Conservation (phyloP, 2,329 filamentous ascomycete species). For the Grosmannia huntii region DNA sequence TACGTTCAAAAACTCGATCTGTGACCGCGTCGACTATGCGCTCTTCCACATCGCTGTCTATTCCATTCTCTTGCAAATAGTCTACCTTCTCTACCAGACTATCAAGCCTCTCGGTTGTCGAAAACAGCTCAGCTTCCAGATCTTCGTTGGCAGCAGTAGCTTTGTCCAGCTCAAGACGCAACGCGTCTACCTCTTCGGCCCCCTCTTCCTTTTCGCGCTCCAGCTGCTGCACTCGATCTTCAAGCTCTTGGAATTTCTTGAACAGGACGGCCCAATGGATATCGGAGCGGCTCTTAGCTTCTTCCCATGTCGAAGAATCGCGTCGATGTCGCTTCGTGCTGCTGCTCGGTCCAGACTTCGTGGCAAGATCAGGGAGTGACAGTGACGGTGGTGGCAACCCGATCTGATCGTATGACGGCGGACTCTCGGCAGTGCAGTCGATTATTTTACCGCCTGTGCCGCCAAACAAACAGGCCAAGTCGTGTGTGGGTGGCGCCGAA, state of each 20-base stretch:
- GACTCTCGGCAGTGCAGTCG: neutral
- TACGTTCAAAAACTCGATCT: neutral
- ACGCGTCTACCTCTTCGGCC: neutral
- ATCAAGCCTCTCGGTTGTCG: neutral
- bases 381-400: neutral
- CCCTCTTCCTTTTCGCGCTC: neutral
- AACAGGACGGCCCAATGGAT: neutral
- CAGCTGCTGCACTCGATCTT: neutral
- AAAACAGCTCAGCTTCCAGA: neutral
- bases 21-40: neutral
- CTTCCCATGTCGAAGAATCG: neutral
- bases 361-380: neutral
- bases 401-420: neutral
- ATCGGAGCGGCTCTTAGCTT: neutral
- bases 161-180: neutral
- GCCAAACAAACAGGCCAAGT: neutral
- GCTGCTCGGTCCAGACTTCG: neutral
- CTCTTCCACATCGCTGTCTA: neutral
- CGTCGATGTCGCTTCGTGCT: neutral
- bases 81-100: neutral
- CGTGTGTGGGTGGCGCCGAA: neutral
- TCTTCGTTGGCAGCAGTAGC: neutral
- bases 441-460: neutral
- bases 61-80: neutral
- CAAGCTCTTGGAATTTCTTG: neutral